Conservation (phyloP, 345 rosid genomes). For the Arabidopsis suecica region DNA sequence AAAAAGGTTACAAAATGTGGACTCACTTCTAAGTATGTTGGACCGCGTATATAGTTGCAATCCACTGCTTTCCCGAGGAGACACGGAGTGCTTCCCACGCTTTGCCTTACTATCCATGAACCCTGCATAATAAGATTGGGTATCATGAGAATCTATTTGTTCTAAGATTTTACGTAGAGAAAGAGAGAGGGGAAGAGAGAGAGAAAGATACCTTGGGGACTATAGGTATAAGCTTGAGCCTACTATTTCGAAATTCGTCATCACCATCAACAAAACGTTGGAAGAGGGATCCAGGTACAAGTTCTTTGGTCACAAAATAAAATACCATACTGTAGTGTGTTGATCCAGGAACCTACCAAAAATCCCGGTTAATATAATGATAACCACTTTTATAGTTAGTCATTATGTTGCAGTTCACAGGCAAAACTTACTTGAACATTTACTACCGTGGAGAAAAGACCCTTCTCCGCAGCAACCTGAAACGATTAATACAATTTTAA, state of each 20-base stretch:
- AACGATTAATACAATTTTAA: neutral
- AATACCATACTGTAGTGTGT: constrained; percentile 98
- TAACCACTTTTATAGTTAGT: constrained; percentile 19
- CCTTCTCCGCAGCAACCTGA: constrained; percentile 78
- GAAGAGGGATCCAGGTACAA: constrained; percentile 80
- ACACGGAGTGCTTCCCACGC: constrained; percentile 99
- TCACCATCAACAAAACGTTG: constrained; percentile 97
- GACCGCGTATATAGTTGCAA: constrained; percentile 88
- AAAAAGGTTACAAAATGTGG: constrained; percentile 2
- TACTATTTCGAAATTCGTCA: constrained; percentile 95
- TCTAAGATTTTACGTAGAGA: neutral
- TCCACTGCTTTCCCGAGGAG: constrained; percentile 96
- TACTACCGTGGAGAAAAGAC: constrained; percentile 72
- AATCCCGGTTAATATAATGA: neutral
- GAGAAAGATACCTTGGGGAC: constrained; percentile 80
- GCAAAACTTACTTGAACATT: constrained; percentile 76
- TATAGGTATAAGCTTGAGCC: constrained; percentile 93
- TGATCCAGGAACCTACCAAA: constrained; percentile 86
- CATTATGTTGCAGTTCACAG: constrained; percentile 15
- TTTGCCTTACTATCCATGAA: constrained; percentile 99
- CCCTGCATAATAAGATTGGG: constrained; percentile 57
- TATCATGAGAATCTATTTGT: constrained; percentile 5
- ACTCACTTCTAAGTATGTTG: constrained; percentile 82
- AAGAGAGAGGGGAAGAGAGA: neutral
- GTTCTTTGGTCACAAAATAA: constrained; percentile 75